Base-by-base conservation (phyloP, 2,329 filamentous ascomycete genomes). In the Rhynchosporium secalis region DNA sequence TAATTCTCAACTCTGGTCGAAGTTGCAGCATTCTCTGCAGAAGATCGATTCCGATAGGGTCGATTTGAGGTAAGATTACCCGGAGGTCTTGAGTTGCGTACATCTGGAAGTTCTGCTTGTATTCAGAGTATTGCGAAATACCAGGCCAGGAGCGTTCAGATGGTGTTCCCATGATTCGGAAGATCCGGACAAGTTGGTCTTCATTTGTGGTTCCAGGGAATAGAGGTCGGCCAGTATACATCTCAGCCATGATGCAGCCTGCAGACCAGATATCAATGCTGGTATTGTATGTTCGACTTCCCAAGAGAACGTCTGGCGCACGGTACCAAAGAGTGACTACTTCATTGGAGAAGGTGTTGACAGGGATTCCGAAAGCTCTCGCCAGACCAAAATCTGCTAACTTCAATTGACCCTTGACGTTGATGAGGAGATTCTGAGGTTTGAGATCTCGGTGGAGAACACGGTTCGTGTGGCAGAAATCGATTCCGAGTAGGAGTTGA, bases 231-330 rank as follows among this genome's bases (percentile, higher is more conserved):
- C 95, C 95, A 0, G 94, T 97, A 77, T 96, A 98, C 92, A 99
- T 97, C 78, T 99, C 95, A 9, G 95, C 95, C 95, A 99, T 98
- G 81, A 99, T 99, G 77, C 95, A 99, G 61, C 95, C 95, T 6
- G 95, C 95, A 6, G 92, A 96, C 95, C 95, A 99, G 75, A 99
- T 98, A 73, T 99, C 95, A 76, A 99, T 98, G 78, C 92, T 96
- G n/a, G 95, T 99, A 78, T 96, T 99, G 80, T 99, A 99, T 28
- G 95, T 98, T 68, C 95, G 83, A 72, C 90, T 95, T 58, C 95
- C 95, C 51, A 99, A 84, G 57, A 99, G 84, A 52, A 99, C 95
- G 72, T 99, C 95, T 0, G 95, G 95, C 0, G 95, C 95, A 48
- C 95, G 90, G 76, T 99, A 99, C 94, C 94, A 98, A 20, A 98